Evolutionary conservation across 2,329 filamentous ascomycete species (phyloP).

Genomic region (Hirsutella minnesotensis): DNA sequence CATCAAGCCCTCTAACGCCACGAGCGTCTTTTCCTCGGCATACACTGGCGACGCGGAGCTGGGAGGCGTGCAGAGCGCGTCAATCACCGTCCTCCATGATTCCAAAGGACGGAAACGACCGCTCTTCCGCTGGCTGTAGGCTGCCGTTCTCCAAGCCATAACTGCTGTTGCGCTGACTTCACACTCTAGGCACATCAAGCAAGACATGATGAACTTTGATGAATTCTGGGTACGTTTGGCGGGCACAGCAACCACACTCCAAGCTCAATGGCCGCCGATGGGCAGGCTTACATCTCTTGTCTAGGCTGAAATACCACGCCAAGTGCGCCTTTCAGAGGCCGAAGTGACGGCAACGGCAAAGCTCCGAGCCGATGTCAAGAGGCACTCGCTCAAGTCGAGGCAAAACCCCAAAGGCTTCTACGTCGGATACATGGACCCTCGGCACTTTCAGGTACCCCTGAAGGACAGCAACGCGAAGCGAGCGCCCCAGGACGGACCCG

Average conservation of each 20-base stretch:
- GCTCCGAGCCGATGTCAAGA: conserved; percentile 25
- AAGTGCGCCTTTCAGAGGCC: conserved; percentile 18
- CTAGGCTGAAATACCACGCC: conserved; percentile 22
- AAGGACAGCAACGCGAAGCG: conserved; percentile 7
- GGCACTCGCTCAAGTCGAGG: conserved; percentile 21
- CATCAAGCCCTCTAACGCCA: conserved; percentile 8
- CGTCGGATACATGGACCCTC: conserved; percentile 30
- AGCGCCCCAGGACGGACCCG: conserved; percentile 6
- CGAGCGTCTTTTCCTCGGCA: conserved; percentile 18
- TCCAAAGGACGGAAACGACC: conserved; percentile 17
- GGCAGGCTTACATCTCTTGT: no score
- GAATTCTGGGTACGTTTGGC: conserved; percentile 27
- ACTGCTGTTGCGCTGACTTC: conserved; percentile 5
- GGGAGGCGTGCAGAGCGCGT: conserved; percentile 21
- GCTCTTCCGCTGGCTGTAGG: conserved; percentile 30
- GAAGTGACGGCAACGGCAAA: conserved; percentile 22
- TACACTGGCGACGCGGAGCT: conserved; percentile 26
- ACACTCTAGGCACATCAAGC: conserved; percentile 20
- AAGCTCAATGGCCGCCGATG: conserved; percentile 3
- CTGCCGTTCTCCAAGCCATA: not conserved
- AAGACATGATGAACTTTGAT: conserved; percentile 29
- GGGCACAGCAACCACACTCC: no score
- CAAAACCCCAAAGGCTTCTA: conserved; percentile 24
- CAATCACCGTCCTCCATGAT: conserved; percentile 23
- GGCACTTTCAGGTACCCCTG: conserved; percentile 24